These are phyloP conservation scores for Talaromyces liani DNA, from an alignment of 495 filamentous ascomycete species.

Conservation along the genomic window DNA sequence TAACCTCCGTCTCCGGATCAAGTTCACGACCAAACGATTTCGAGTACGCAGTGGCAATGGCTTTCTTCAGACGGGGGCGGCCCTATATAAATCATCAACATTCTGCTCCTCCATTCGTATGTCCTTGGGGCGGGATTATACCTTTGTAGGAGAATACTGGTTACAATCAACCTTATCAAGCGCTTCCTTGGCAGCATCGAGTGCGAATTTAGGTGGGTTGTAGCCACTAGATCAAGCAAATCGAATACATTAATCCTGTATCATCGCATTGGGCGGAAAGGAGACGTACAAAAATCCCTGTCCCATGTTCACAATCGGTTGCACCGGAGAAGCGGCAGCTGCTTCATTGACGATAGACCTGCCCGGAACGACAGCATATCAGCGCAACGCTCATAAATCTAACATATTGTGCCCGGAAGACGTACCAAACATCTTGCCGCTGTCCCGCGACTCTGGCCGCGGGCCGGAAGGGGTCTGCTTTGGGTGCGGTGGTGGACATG, in stretches of 20 bases:
- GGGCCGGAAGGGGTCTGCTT: slow-evolving; percentile 53
- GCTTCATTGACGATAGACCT: slow-evolving; percentile 98
- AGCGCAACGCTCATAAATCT: slow-evolving; percentile 10
- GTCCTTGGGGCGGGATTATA: slow-evolving; percentile 13
- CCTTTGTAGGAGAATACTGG: slow-evolving; percentile 93
- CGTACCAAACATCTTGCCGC: slow-evolving; percentile 90
- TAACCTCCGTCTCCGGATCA: slow-evolving; percentile 84
- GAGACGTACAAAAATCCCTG: slow-evolving; percentile 78
- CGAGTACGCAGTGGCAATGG: slow-evolving; percentile 83
- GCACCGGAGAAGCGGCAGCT: slow-evolving; percentile 70
- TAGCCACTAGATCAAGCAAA: slow-evolving; percentile 56
- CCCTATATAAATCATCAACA: slow-evolving; percentile 43
- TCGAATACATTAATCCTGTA: not conserved
- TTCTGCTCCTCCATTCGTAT: not conserved
- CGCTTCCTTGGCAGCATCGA: slow-evolving; percentile 83
- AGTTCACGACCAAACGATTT: slow-evolving; percentile 73
- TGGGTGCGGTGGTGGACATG: slow-evolving; percentile 35
- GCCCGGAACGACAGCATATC: slow-evolving; percentile 8
- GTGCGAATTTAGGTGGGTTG: slow-evolving; percentile 86
- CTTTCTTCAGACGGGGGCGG: slow-evolving; percentile 81
- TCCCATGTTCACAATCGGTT: slow-evolving; percentile 92
- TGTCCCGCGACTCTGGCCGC: slow-evolving; percentile 72
- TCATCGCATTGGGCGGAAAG: not conserved
- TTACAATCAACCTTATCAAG: slow-evolving; percentile 95
- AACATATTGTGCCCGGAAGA: slow-evolving; percentile 1